Conservation (phyloP, 2,329 filamentous ascomycete species). For the Fusarium heterosporum region DNA sequence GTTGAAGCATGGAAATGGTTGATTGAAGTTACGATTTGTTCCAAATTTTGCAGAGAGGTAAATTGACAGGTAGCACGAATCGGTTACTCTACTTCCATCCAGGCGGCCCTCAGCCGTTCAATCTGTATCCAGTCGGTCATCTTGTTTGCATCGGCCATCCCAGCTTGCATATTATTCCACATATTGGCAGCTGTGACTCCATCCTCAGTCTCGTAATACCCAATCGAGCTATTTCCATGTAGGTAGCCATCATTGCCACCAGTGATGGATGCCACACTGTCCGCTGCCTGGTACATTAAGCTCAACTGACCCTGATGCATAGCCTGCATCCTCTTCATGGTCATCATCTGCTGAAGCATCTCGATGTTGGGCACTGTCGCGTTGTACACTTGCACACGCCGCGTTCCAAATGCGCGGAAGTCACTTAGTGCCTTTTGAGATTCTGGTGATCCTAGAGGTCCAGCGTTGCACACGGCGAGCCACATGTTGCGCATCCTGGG, state of each 20-base stretch:
- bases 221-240: constrained; percentile 52
- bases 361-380: constrained; percentile 49
- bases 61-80: background rate
- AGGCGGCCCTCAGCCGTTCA: constrained; percentile 43
- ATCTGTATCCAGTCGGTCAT: constrained; percentile 47
- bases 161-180: constrained; percentile 50
- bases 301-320: constrained; percentile 51
- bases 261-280: constrained; percentile 44
- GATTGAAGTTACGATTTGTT: background rate
- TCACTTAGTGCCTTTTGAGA: constrained; percentile 42
- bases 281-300: constrained; percentile 51
- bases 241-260: constrained; percentile 48
- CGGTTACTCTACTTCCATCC: constrained; percentile 50
- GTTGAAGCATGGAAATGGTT: background rate
- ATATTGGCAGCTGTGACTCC: constrained; percentile 51
- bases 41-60: too few species aligned
- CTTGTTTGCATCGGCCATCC: constrained; percentile 47
- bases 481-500: constrained; percentile 55
- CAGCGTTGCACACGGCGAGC: constrained; percentile 46
- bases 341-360: constrained; percentile 46
- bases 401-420: constrained; percentile 47
- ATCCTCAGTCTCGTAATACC: constrained; percentile 52
- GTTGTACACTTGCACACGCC: constrained; percentile 47
- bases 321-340: constrained; percentile 49
- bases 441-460: constrained; percentile 42